phyloP scores from a whole-genome alignment of 2,329 filamentous ascomycete genomes.

The Hyphodiscus sp. region DNA sequence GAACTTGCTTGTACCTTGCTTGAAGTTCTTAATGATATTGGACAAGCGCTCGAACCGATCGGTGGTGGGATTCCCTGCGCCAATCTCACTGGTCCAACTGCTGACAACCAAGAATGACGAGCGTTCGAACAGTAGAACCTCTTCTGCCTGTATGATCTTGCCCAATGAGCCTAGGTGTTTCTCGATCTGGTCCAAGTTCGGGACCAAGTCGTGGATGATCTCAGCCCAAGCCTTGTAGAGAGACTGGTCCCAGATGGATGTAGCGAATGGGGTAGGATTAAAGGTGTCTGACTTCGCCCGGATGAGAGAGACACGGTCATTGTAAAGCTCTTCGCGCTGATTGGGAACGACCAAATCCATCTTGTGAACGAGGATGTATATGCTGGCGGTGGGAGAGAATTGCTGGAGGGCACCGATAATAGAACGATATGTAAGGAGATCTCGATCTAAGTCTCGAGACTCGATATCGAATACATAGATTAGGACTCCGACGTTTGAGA shows the following conservation, averaged over 20 bases:
- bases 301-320: conserved; percentile 73
- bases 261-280: conserved; percentile 81
- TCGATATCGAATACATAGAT: conserved; percentile 99
- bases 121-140: conserved; percentile 89
- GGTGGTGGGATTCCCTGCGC: conserved; percentile 75
- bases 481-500: conserved; percentile 90
- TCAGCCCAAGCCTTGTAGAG: conserved; percentile 97
- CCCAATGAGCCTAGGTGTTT: conserved; percentile 76
- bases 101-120: conserved; percentile 97
- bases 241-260: conserved; percentile 97
- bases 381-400: conserved; percentile 71
- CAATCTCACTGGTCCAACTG: conserved; percentile 72
- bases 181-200: conserved; percentile 84
- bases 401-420: conserved; percentile 86
- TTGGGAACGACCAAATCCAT: conserved; percentile 89
- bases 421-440: conserved; percentile 85
- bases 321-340: conserved; percentile 74
- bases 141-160: conserved; percentile 81
- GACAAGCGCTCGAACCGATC: conserved; percentile 93
- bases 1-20: conserved; percentile 72
- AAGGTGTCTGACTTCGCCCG: conserved; percentile 68
- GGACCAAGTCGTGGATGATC: conserved; percentile 97
- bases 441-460: conserved; percentile 86
- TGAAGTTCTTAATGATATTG: conserved; percentile 98
- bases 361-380: conserved; percentile 97